Evolutionary conservation across 2,329 filamentous ascomycete genomes (phyloP).

Genomic region (Scorias spongiosa): DNA sequence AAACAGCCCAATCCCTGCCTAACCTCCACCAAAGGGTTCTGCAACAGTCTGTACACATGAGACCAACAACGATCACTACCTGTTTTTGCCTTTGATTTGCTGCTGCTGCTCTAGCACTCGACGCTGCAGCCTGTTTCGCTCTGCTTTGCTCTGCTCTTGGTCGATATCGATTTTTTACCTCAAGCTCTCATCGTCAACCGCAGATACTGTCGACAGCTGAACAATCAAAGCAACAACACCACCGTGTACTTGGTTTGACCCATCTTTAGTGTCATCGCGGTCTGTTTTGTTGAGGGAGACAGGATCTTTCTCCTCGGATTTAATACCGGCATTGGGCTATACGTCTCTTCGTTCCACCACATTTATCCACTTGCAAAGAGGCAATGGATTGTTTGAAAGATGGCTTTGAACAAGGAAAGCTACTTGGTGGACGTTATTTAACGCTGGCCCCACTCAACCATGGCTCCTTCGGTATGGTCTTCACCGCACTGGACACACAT

Average conservation of each 20-base stretch:
- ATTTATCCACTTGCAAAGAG: slow-evolving; percentile 1
- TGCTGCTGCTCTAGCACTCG: background rate
- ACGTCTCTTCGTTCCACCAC: background rate
- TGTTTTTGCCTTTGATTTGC: slow-evolving; percentile 25
- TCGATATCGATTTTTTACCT: too few species aligned
- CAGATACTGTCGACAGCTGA: too few species aligned
- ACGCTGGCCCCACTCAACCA: slow-evolving; percentile 92
- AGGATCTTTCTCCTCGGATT: too few species aligned
- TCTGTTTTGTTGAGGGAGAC: background rate
- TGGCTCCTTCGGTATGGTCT: slow-evolving; percentile 98
- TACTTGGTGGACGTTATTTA: slow-evolving; percentile 79
- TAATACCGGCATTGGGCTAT: too few species aligned
- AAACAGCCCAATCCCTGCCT: background rate
- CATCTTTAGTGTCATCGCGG: background rate
- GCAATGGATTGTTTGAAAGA: slow-evolving; percentile 76
- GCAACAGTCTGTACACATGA: slow-evolving; percentile 17
- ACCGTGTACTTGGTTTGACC: background rate
- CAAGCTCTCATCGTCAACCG: too few species aligned
- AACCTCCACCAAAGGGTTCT: background rate
- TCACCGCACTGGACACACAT: slow-evolving; percentile 66
- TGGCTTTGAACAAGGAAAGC: slow-evolving; percentile 60
- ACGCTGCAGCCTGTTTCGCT: too few species aligned
- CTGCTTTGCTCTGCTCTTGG: too few species aligned
- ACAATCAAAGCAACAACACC: too few species aligned
- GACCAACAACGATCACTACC: slow-evolving; percentile 27